phyloP scores from a whole-genome alignment of 176 grass and related monocot genomes.

The Cocos nucifera region DNA sequence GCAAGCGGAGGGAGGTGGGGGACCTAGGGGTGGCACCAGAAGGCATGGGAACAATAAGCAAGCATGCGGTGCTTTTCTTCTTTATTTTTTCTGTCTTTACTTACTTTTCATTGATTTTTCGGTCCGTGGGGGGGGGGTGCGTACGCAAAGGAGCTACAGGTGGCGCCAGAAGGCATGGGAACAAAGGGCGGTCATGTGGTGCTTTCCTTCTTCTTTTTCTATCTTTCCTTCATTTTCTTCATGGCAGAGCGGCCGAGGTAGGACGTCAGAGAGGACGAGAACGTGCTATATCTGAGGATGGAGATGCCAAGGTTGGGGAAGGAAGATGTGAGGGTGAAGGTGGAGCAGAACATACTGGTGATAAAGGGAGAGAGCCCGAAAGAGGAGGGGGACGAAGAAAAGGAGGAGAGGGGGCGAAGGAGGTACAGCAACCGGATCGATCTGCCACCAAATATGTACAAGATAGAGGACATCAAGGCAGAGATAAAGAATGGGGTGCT shows the following conservation, averaged over 20 bases:
- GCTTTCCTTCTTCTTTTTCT: no score
- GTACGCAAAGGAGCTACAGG: no score
- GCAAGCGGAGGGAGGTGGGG: no score
- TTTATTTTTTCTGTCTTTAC: no score
- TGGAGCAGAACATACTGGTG: conserved; percentile 10
- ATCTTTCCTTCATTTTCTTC: neutral
- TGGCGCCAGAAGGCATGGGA: no score
- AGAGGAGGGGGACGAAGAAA: neutral
- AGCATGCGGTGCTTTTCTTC: no score
- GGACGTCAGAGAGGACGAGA: conserved; percentile 31
- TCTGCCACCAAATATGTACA: conserved; percentile 17
- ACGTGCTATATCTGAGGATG: conserved; percentile 23
- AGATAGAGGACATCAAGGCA: conserved; percentile 23
- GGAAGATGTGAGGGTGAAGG: conserved; percentile 25
- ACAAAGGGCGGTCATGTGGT: no score
- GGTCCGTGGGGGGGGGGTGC: no score
- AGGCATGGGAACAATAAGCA: no score
- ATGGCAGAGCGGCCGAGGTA: conserved; percentile 3
- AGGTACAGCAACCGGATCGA: conserved; percentile 25
- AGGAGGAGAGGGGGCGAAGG: conserved; percentile 1
- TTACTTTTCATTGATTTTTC: no score
- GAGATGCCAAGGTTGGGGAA: no score
- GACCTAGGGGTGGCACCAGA: no score
- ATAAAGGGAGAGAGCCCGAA: neutral
- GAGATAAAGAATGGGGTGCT: conserved; percentile 38